A percentile compares a stretch with the other conserved stretches of the same genome.
Evolutionary conservation across 2,329 filamentous ascomycete genomes (phyloP).

Genomic region (Colletotrichum echinochloae): DNA sequence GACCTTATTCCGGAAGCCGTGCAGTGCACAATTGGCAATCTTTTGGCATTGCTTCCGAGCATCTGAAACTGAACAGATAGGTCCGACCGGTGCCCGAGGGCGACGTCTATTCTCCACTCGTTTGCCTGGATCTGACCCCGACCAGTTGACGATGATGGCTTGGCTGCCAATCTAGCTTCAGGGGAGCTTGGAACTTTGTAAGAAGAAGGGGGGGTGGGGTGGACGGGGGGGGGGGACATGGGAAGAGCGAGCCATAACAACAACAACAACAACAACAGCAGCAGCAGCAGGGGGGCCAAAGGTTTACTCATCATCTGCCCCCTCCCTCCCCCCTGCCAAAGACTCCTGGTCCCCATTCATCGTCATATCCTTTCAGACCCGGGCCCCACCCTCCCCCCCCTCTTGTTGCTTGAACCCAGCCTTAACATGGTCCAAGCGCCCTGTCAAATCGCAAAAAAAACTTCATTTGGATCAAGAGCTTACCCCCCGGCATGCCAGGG

Average conservation of each 20-base stretch:
- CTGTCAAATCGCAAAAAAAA: slow-evolving; percentile 41
- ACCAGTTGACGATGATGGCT: slow-evolving; percentile 11
- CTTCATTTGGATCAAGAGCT: slow-evolving; percentile 21
- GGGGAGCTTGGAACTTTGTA: slow-evolving; percentile 6
- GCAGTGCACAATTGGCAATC: slow-evolving; percentile 33
- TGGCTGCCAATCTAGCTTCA: slow-evolving; percentile 16
- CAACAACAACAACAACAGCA: too few relatives aligned
- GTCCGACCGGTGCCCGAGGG: slow-evolving; percentile 32
- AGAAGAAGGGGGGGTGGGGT: not conserved
- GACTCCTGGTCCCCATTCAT: slow-evolving; percentile 8
- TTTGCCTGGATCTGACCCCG: slow-evolving; percentile 37
- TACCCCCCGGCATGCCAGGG: slow-evolving; percentile 20
- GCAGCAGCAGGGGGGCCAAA: too few relatives aligned
- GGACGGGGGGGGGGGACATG: not conserved
- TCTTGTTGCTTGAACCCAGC: slow-evolving; percentile 33
- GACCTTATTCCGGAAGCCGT: slow-evolving; percentile 31
- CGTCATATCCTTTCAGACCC: slow-evolving; percentile 10
- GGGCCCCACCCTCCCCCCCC: slow-evolving; percentile 1
- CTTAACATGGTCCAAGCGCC: slow-evolving; percentile 40
- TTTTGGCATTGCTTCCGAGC: slow-evolving; percentile 37
- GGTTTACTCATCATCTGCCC: slow-evolving; percentile 18
- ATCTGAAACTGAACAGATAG: slow-evolving; percentile 39
- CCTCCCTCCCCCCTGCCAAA: too few relatives aligned
- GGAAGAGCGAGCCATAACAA: not conserved
- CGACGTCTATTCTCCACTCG: slow-evolving; percentile 32